phyloP scores from a whole-genome alignment of 1,139 yeast species.

The Candida sanyaensis region DNA sequence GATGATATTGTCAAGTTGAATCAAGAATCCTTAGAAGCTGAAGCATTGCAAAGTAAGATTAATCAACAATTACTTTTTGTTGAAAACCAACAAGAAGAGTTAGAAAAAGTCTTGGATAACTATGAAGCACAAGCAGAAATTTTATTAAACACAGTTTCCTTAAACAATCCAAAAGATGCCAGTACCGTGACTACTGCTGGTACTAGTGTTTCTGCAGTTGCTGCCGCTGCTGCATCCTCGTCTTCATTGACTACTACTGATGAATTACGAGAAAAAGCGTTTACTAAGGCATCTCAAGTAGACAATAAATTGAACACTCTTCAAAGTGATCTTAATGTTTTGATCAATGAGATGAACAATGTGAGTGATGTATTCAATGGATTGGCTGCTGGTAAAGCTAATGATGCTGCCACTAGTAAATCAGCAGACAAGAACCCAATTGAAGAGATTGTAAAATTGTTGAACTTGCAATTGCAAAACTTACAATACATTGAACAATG shows the following conservation, averaged over 20 bases:
- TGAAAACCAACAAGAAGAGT: conserved; percentile 89
- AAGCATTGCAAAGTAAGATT: conserved; percentile 78
- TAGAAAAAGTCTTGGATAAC: conserved; percentile 77
- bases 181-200: conserved; percentile 8
- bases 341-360: conserved; percentile 83
- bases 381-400: conserved; percentile 32
- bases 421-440: conserved; percentile 42
- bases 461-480: conserved; percentile 88
- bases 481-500: conserved; percentile 82
- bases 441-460: conserved; percentile 72
- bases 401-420: conserved; percentile 17
- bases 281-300: conserved; percentile 80
- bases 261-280: conserved; percentile 88
- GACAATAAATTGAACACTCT: conserved; percentile 80
- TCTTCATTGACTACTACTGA: conserved; percentile 52
- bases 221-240: conserved; percentile 15
- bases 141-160: conserved; percentile 47
- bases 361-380: conserved; percentile 80
- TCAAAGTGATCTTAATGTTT: conserved; percentile 72
- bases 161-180: conserved; percentile 17
- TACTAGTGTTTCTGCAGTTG: conserved; percentile 11
- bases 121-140: conserved; percentile 85
- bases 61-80: conserved; percentile 87
- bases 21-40: conserved; percentile 79
- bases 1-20: conserved; percentile 80